Evolutionary conservation across 1,139 yeast genomes (phyloP), one percentile per base, ranked within the genome.

Genomic region (Nakaseomyces bracarensis): DNA sequence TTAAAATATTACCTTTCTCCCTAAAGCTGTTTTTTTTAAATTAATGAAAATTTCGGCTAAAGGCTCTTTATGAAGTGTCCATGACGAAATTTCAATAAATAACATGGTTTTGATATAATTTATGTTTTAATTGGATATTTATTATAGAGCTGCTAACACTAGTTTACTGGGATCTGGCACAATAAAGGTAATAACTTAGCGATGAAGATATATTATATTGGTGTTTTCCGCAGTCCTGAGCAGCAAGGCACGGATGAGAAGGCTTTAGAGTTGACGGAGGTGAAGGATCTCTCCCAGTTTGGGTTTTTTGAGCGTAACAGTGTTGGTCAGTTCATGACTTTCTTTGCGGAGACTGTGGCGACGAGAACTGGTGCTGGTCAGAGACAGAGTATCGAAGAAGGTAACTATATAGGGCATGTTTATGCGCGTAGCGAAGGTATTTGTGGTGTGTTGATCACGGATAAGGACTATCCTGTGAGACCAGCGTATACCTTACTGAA

Each of bases 401-500:
- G 93, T 40, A 67, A 67, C 61, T 89, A 89, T 61, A 74, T 85
- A 16, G 97, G 96, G 7, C 98, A 93, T 63, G 91, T 91, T 0
- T 91, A 83, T 62, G 80, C 89, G 20, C 75, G 97, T 52, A 67
- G 82, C 26, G 98, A 93, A 64, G 97, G 97, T 1, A 61, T 91
- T 39, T 83, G 95, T n/a, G 95, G 95, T 49, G 95, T 91, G 22
- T 68, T 91, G 47, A 84, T 93, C 61, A 79, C 95, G 40, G 99
- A 91, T 63, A 83, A 83, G 63, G 96, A 91, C 54, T 91, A 91
- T 64, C 98, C 98, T 2, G 89, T 85, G 16, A 76, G 98, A 60
- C 97, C 96, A n/a, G 98, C 96, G 1, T 91, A 86, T 66, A 82
- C 96, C 2, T 70, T 91, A 50, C 74, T 91, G 57, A 91, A 89